Evolutionary conservation across 2,329 filamentous ascomycete species (phyloP).

Genomic region (Helminthosporium solani): DNA sequence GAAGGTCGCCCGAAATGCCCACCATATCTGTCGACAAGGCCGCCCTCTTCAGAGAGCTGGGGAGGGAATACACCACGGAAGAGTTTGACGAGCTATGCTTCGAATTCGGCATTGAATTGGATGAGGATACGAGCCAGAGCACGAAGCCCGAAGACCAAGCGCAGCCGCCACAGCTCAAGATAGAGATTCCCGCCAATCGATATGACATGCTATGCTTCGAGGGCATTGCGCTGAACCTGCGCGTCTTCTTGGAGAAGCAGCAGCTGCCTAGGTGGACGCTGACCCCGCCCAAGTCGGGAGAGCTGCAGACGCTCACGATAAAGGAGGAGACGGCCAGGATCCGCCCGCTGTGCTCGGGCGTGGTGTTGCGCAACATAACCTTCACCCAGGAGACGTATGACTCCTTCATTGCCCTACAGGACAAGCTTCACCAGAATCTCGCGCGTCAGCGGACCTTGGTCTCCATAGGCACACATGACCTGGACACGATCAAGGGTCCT

Average conservation of each 20-base stretch:
- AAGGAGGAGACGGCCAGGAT: constrained; percentile 73
- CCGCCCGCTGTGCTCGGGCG: constrained; percentile 83
- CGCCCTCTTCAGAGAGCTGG: constrained; percentile 88
- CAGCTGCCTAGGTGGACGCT: constrained; percentile 78
- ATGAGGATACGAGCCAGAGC: constrained; percentile 66
- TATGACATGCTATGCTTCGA: constrained; percentile 97
- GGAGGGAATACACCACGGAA: constrained; percentile 85
- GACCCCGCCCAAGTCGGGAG: constrained; percentile 67
- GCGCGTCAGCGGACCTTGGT: constrained; percentile 90
- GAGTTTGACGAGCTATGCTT: constrained; percentile 98
- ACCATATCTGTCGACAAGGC: constrained; percentile 97
- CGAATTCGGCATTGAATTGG: constrained; percentile 96
- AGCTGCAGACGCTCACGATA: constrained; percentile 80
- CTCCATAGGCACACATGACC: constrained; percentile 95
- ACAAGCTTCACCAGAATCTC: constrained; percentile 96
- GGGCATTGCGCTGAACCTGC: constrained; percentile 91
- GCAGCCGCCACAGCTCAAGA: constrained; percentile 91
- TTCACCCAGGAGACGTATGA: constrained; percentile 92
- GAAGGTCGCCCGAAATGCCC: constrained; percentile 66
- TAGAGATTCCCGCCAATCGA: constrained; percentile 95
- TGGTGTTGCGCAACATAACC: constrained; percentile 84
- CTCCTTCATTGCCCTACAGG: constrained; percentile 95
- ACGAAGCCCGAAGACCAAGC: constrained; percentile 52
- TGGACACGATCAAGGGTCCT: constrained; percentile 88
- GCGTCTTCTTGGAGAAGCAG: constrained; percentile 82